Evolutionary conservation across 169 alveolate genomes (phyloP).

Genomic region (Theileria annulata): DNA sequence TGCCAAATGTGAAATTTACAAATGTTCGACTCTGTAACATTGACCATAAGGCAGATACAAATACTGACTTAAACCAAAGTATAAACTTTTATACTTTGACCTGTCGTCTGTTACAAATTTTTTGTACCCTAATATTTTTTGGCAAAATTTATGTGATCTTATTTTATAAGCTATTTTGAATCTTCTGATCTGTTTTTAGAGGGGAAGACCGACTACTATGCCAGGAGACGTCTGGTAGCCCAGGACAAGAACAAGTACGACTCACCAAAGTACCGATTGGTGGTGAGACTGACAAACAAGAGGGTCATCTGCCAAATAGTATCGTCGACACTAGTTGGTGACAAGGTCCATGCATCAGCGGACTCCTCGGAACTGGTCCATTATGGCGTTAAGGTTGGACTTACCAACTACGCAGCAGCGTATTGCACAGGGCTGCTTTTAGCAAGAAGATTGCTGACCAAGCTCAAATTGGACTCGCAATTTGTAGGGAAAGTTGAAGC

Average conservation of each 20-base stretch:
- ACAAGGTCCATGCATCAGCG: conserved; percentile 95
- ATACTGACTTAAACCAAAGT: conserved; percentile 44
- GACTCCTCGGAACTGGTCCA: conserved; percentile 94
- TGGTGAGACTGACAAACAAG: conserved; percentile 95
- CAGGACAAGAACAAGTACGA: conserved; percentile 99
- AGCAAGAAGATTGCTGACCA: conserved; percentile 96
- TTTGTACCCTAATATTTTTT: background rate
- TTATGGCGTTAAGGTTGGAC: conserved; percentile 98
- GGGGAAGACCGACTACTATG: conserved; percentile 99
- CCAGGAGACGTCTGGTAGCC: conserved; percentile 94
- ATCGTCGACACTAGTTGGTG: conserved; percentile 97
- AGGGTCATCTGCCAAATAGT: conserved; percentile 94
- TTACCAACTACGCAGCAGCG: conserved; percentile 99
- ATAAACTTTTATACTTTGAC: conserved; percentile 49
- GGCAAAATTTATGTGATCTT: background rate
- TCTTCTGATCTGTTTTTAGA: conserved; percentile 72
- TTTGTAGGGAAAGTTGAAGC: conserved; percentile 92
- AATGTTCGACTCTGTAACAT: background rate
- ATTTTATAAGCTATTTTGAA: background rate
- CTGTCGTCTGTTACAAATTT: conserved; percentile 69
- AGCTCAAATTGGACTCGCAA: conserved; percentile 88
- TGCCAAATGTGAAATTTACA: conserved; percentile 21
- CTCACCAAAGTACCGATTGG: conserved; percentile 98
- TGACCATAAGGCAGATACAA: conserved; percentile 29
- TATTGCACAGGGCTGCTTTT: conserved; percentile 97